A percentile compares a stretch with the other conserved stretches of the same genome.
phyloP scores from a whole-genome alignment of 768 basidiomycete genomes.

The Nidularia pulvinata region DNA sequence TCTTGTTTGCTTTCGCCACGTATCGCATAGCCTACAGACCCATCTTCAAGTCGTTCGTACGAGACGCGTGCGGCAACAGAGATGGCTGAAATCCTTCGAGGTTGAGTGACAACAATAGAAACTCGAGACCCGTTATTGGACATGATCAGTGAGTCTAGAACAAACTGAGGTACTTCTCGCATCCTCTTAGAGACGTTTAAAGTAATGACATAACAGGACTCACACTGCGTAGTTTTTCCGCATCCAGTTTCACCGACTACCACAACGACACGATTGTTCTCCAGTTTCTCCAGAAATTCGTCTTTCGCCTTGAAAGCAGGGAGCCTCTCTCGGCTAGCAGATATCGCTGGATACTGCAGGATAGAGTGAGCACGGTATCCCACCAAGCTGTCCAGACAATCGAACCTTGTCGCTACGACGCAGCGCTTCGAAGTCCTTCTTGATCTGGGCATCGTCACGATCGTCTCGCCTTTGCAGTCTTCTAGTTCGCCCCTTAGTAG shows the following conservation, averaged over 20 bases:
- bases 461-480: constrained; percentile 27
- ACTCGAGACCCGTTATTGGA: constrained; percentile 59
- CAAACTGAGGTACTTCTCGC: constrained; percentile 78
- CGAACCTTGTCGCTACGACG: constrained; percentile 34
- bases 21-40: constrained; percentile 86
- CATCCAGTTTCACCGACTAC: constrained; percentile 94
- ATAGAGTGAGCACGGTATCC: not conserved
- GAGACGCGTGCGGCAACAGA: constrained; percentile 89
- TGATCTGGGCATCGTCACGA: constrained; percentile 48
- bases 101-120: constrained; percentile 87
- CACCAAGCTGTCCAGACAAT: not conserved
- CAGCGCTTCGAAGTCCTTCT: constrained; percentile 48
- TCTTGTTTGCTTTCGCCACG: constrained; percentile 80
- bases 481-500: constrained; percentile 12
- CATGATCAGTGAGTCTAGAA: constrained; percentile 80
- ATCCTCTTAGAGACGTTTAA: not conserved
- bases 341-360: constrained; percentile 51
- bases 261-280: constrained; percentile 66
- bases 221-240: constrained; percentile 90
- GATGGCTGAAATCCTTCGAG: constrained; percentile 85
- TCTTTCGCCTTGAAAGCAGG: constrained; percentile 77
- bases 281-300: constrained; percentile 59
- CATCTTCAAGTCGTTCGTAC: constrained; percentile 73
- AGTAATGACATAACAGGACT: constrained; percentile 8
- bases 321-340: constrained; percentile 55